Conservation (phyloP, 1,284 basidiomycete genomes). For the Paramarasmius palmivorus region DNA sequence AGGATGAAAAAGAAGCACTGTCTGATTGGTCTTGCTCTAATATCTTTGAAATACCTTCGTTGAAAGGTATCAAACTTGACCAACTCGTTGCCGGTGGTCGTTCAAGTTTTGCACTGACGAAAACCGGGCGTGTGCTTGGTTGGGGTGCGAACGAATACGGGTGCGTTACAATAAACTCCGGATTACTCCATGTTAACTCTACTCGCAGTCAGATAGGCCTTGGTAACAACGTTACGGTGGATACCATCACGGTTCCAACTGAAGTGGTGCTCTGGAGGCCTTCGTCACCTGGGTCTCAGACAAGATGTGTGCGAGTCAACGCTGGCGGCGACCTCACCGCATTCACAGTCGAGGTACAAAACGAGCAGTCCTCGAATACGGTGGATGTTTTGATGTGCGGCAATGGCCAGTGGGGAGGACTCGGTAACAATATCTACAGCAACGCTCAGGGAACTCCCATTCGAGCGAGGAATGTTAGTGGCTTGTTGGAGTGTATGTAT, state of each 20-base stretch:
- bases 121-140: slow-evolving; percentile 78
- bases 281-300: slow-evolving; percentile 52
- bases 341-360: slow-evolving; percentile 72
- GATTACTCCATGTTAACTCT: neutral
- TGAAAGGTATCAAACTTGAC: slow-evolving; percentile 63
- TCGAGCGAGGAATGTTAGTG: slow-evolving; percentile 81
- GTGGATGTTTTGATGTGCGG: slow-evolving; percentile 83
- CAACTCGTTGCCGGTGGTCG: slow-evolving; percentile 78
- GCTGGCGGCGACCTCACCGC: slow-evolving; percentile 80
- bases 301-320: slow-evolving; percentile 65
- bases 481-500: slow-evolving; percentile 78
- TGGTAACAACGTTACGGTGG: slow-evolving; percentile 66
- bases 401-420: slow-evolving; percentile 82
- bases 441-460: slow-evolving; percentile 74
- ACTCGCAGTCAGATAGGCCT: slow-evolving; percentile 78
- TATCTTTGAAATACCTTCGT: slow-evolving; percentile 80
- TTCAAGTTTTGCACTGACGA: slow-evolving; percentile 74
- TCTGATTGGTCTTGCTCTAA: slow-evolving; percentile 72
- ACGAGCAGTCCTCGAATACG: slow-evolving; percentile 38
- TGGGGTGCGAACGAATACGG: slow-evolving; percentile 89
- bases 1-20: slow-evolving; percentile 38
- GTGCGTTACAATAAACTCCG: slow-evolving; percentile 34
- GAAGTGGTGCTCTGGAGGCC: slow-evolving; percentile 77
- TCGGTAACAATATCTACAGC: slow-evolving; percentile 81
- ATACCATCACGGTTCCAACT: slow-evolving; percentile 81